A percentile compares a stretch with the other conserved stretches of the same genome.
These are phyloP conservation scores for Lumnitzera racemosa DNA, from an alignment of 345 rosid genomes.

Conservation along the genomic window DNA sequence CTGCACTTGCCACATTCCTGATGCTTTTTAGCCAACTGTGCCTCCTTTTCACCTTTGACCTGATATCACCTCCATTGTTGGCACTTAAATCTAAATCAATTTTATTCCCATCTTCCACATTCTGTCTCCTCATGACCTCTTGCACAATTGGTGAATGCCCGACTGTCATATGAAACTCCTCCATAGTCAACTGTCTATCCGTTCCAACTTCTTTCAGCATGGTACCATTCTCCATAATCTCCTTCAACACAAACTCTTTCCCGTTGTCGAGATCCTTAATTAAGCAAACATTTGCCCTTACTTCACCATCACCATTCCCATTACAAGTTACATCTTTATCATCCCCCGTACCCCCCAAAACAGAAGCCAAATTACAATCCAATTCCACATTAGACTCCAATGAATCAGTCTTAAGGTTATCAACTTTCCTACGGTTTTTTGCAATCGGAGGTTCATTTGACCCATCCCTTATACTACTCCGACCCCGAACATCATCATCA, in stretches of 20 bases:
- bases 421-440: slow-evolving; percentile 13
- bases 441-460: slow-evolving; percentile 26
- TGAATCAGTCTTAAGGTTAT: slow-evolving; percentile 14
- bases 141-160: slow-evolving; percentile 96
- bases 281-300: slow-evolving; percentile 43
- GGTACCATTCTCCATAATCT: slow-evolving; percentile 65
- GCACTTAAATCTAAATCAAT: slow-evolving; percentile 30
- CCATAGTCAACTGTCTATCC: slow-evolving; percentile 81
- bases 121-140: slow-evolving; percentile 94
- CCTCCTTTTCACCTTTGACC: slow-evolving; percentile 62
- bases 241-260: slow-evolving; percentile 79
- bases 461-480: background rate
- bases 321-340: slow-evolving; percentile 22
- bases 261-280: slow-evolving; percentile 89
- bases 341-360: slow-evolving; percentile 16
- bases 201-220: slow-evolving; percentile 86
- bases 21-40: slow-evolving; percentile 76
- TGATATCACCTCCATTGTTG: slow-evolving; percentile 25
- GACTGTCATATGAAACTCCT: slow-evolving; percentile 82
- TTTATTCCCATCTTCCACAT: slow-evolving; percentile 59
- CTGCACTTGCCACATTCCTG: slow-evolving; percentile 61
- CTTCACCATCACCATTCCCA: slow-evolving; percentile 14
- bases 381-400: slow-evolving; percentile 24
- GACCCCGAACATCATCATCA: background rate
- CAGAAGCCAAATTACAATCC: slow-evolving; percentile 18